Evolutionary conservation across 495 filamentous ascomycete genomes (phyloP).

Genomic region (Tricharina praecox): DNA sequence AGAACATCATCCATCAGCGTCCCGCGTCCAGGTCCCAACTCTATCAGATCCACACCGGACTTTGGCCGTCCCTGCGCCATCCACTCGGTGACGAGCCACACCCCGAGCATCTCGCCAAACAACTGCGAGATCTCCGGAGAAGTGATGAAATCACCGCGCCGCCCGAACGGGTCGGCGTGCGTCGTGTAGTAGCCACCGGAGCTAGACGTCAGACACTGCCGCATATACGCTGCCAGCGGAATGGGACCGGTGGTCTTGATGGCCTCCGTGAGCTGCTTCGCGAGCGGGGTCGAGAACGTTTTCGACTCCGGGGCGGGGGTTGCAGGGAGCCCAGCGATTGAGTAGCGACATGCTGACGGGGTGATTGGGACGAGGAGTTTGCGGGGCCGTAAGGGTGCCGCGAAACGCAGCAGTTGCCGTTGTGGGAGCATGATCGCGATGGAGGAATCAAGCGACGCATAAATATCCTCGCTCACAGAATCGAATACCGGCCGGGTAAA

Average conservation of each 20-base stretch:
- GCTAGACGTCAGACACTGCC: slow-evolving; percentile 85
- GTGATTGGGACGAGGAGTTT: no score
- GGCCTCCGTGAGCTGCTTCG: not conserved
- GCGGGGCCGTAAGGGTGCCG: no score
- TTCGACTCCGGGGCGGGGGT: no score
- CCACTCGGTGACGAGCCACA: slow-evolving; percentile 95
- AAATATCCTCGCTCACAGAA: no score
- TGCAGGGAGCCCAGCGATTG: no score
- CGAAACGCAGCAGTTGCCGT: no score
- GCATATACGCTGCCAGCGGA: slow-evolving; percentile 87
- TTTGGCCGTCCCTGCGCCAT: slow-evolving; percentile 62
- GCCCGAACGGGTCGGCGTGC: slow-evolving; percentile 66
- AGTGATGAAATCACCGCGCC: slow-evolving; percentile 85
- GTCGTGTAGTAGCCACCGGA: slow-evolving; percentile 90
- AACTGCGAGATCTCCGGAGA: slow-evolving; percentile 95
- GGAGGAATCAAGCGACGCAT: no score
- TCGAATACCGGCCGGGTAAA: no score
- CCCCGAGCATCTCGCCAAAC: slow-evolving; percentile 81
- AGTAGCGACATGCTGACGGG: no score
- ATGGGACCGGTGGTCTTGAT: slow-evolving; percentile 65
- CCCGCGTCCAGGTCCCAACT: slow-evolving; percentile 84
- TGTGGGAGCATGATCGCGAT: no score
- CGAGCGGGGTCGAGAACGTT: not conserved
- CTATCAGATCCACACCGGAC: slow-evolving; percentile 66
- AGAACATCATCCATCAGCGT: slow-evolving; percentile 96